Conservation (phyloP, 2,329 filamentous ascomycete genomes). For the Ceratocystis cacaofunesta region DNA sequence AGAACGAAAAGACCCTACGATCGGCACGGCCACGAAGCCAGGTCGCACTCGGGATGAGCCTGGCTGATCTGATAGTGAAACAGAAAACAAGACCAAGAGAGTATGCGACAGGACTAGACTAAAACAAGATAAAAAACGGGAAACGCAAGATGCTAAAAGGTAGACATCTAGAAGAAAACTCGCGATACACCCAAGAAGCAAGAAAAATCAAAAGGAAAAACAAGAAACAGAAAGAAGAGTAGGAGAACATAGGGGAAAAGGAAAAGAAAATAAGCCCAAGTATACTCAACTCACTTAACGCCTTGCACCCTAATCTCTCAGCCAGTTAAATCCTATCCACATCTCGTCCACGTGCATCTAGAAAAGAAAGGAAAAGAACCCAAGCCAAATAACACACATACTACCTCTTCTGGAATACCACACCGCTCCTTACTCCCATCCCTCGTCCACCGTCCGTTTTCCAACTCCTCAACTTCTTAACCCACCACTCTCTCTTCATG, state of each 20-base stretch:
- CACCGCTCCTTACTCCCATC: neutral
- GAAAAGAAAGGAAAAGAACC: neutral
- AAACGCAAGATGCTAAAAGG: conserved; percentile 1
- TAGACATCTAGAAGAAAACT: neutral
- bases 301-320: no score
- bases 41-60: no score
- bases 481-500: neutral
- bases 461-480: neutral
- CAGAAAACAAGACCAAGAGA: no score
- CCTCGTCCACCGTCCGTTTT: neutral
- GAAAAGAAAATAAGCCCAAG: neutral
- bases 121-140: neutral
- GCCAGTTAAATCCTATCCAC: neutral
- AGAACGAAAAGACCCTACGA: no score
- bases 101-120: no score
- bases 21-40: no score
- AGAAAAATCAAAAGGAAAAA: conserved; percentile 1
- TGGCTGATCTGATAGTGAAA: no score
- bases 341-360: neutral
- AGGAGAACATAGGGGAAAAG: neutral
- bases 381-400: neutral
- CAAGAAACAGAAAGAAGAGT: neutral
- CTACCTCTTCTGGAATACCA: neutral
- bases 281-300: neutral
- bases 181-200: neutral